Conservation (phyloP, 2,329 filamentous ascomycete species). For the Alternaria tenuissima region DNA sequence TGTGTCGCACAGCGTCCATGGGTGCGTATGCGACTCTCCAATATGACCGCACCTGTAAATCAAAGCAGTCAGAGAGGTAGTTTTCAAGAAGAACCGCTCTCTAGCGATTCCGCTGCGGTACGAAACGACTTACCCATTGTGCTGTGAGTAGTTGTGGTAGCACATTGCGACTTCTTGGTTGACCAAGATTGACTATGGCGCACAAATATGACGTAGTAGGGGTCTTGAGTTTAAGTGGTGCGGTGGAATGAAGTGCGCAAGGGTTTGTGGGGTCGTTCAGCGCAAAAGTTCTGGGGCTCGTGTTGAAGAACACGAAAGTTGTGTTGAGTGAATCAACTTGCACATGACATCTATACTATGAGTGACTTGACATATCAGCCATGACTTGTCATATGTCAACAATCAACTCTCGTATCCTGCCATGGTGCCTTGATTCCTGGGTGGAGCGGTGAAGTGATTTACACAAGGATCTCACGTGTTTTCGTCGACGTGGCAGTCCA, state of each 20-base stretch:
- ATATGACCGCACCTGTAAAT: slow-evolving; percentile 42
- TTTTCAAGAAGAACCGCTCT: not conserved
- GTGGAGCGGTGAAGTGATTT: slow-evolving; percentile 26
- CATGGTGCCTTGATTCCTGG: slow-evolving; percentile 17
- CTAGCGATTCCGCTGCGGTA: not conserved
- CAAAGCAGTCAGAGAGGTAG: not conserved
- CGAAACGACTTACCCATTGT: slow-evolving; percentile 24
- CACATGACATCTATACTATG: slow-evolving; percentile 7
- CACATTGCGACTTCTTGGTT: slow-evolving; percentile 28
- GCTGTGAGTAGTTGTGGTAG: slow-evolving; percentile 45
- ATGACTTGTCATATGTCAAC: slow-evolving; percentile 3
- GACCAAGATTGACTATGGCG: not conserved
- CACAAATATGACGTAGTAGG: slow-evolving; percentile 19
- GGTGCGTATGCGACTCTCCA: slow-evolving; percentile 33
- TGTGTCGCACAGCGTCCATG: slow-evolving; percentile 40
- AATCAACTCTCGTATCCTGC: slow-evolving; percentile 4
- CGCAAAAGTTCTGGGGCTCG: slow-evolving; percentile 8
- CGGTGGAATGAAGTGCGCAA: slow-evolving; percentile 12
- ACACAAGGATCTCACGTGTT: slow-evolving; percentile 23
- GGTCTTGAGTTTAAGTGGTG: slow-evolving; percentile 7
- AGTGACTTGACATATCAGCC: not conserved
- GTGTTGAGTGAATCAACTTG: slow-evolving; percentile 5
- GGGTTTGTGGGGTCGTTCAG: slow-evolving; percentile 4
- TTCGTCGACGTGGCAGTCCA: slow-evolving; percentile 12
- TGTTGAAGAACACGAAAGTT: slow-evolving; percentile 5